Evolutionary conservation across 169 alveolate genomes (phyloP), one percentile per base, ranked within the genome.

Genomic region (Fabrea salina): DNA sequence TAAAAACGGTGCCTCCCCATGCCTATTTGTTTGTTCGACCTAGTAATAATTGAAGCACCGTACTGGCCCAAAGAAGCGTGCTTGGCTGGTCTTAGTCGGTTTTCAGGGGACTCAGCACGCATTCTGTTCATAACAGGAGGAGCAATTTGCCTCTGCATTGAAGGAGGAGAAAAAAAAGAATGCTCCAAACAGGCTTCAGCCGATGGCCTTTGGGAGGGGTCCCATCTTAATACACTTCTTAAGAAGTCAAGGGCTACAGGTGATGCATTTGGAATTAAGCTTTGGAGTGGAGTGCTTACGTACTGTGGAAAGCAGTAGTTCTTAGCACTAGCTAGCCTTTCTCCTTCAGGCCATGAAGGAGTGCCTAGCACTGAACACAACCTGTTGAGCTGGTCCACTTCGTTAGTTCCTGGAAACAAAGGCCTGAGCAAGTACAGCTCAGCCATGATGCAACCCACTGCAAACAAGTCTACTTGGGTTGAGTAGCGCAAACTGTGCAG

Each of bases 331-430:
- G 96, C 96, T 25, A 92, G 79, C 70, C 87, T 83, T 67, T 82
- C 58, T 30, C 97, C 96, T 44, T 95, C 97, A 27, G 94, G 88
- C 95, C 96, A 94, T 37, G 77, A 51, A 57, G 82, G 75, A 37
- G 97, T 92, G 19, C 98, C 98, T 47, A 95, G 71, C 7, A 93
- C 90, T 70, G 90, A 86, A 66, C 96, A 90, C 7, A 90, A 76
- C 76, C 92, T 89, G 75, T 66, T 83, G 82, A 95, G 80, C 78
- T 95, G 85, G 78, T 93, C 96, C 19, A 79, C 74, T 76, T 94
- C 95, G 0, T 85, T 75, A 51, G 86, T 79, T 5, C 98, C 98
- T n/a, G 95, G 95, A 61, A 95, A 92, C 30, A 95, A 79, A 32
- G 97, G 97, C 22, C 89, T 79, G 67, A 90, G 30, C 94, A 93